Evolutionary conservation across 176 grass and related monocot species (phyloP).

Genomic region (Musa schizocarpa): DNA sequence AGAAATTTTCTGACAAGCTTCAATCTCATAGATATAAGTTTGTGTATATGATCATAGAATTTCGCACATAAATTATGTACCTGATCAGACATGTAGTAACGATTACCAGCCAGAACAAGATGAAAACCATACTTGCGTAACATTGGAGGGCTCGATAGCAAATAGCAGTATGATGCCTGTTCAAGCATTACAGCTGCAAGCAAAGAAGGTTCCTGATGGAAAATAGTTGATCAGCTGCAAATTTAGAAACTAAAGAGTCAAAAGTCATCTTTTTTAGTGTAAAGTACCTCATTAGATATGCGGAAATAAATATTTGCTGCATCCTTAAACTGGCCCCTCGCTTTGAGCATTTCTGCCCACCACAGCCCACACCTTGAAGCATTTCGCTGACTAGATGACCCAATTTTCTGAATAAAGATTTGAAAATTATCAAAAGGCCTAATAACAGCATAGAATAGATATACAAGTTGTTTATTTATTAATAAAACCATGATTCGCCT

Average conservation of each 20-base stretch:
- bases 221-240: conserved; percentile 19
- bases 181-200: conserved; percentile 94
- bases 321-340: conserved; percentile 70
- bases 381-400: conserved; percentile 75
- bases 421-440: background rate
- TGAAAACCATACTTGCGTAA: conserved; percentile 97
- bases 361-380: conserved; percentile 91
- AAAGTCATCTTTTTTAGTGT: background rate
- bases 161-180: conserved; percentile 81
- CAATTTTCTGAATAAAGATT: conserved; percentile 61
- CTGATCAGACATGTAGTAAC: conserved; percentile 84
- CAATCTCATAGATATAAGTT: conserved; percentile 14
- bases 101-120: conserved; percentile 89
- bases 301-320: conserved; percentile 84
- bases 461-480: background rate
- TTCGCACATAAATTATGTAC: conserved; percentile 31
- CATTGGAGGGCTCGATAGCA: conserved; percentile 80
- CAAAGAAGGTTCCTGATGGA: conserved; percentile 73
- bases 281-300: conserved; percentile 84
- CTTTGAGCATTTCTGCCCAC: conserved; percentile 99
- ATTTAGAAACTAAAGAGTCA: background rate
- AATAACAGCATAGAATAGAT: background rate
- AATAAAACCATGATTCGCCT: background rate
- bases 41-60: background rate
- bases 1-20: conserved; percentile 14